A percentile compares a stretch with the other conserved stretches of the same genome.
These are phyloP conservation scores for Keithomyces neogunnii DNA, from an alignment of 2,329 filamentous ascomycete species.

Conservation along the genomic window DNA sequence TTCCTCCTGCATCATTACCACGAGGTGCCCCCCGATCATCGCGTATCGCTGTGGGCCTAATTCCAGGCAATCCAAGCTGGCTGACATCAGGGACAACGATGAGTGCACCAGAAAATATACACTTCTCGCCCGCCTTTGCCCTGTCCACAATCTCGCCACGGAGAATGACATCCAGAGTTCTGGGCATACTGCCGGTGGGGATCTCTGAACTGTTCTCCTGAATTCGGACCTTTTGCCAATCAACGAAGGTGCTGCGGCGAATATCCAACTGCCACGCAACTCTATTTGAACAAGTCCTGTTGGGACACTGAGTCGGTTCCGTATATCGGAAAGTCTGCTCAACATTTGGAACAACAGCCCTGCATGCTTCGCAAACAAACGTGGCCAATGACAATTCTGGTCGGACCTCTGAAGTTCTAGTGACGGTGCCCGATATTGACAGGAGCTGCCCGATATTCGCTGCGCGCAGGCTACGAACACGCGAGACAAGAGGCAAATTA, in stretches of 20 bases:
- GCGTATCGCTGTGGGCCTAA: conserved; percentile 72
- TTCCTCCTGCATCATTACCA: conserved; percentile 72
- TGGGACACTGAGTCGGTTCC: conserved; percentile 92
- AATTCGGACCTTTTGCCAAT: conserved; percentile 98
- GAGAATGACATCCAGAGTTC: conserved; percentile 94
- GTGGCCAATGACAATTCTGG: conserved; percentile 89
- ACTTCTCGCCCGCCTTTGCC: conserved; percentile 95
- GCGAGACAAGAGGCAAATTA: conserved; percentile 79
- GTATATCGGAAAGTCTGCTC: conserved; percentile 98
- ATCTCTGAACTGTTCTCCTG: conserved; percentile 99
- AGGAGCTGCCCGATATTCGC: conserved; percentile 86
- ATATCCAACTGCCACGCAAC: conserved; percentile 96
- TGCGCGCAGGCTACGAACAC: conserved; percentile 78
- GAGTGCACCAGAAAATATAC: conserved; percentile 90
- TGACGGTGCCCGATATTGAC: conserved; percentile 94
- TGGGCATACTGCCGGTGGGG: conserved; percentile 95
- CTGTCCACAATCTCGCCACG: conserved; percentile 96
- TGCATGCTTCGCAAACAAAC: conserved; percentile 84
- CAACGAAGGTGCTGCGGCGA: conserved; percentile 91
- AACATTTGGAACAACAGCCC: conserved; percentile 76
- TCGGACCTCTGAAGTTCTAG: conserved; percentile 90
- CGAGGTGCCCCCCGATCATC: conserved; percentile 69
- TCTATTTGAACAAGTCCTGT: conserved; percentile 77
- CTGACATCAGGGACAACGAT: conserved; percentile 97
- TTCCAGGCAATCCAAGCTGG: conserved; percentile 82